Percentiles rank a stretch among this genome's conserved stretches.
Conservation (phyloP, 1,284 basidiomycete genomes). For the Austroboletus olivaceoglutinosus region DNA sequence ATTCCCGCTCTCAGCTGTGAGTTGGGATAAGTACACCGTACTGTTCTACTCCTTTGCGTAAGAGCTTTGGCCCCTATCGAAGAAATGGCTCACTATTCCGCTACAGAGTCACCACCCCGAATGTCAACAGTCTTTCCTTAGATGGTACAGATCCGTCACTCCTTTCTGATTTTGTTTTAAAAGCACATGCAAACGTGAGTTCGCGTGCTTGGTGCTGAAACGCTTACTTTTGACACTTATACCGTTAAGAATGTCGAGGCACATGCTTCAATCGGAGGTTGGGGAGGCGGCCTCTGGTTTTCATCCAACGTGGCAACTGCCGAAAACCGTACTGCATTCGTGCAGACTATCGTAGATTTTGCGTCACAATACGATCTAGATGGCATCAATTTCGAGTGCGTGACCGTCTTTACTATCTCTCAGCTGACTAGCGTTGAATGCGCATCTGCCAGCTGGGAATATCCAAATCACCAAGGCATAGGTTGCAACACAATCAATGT, state of each 20-base stretch:
- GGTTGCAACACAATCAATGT: slow-evolving; percentile 41
- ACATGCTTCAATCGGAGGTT: slow-evolving; percentile 78
- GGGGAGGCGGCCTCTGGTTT: slow-evolving; percentile 71
- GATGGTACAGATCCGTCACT: slow-evolving; percentile 31
- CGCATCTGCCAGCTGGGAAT: slow-evolving; percentile 40
- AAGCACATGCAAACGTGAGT: slow-evolving; percentile 44
- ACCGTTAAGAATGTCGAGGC: not conserved
- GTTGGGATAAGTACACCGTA: slow-evolving; percentile 49
- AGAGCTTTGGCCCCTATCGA: not conserved
- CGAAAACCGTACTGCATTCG: slow-evolving; percentile 61
- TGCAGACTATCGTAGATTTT: slow-evolving; percentile 59
- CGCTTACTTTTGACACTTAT: not conserved
- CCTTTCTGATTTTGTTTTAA: slow-evolving; percentile 50
- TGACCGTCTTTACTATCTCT: not conserved
- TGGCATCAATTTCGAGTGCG: slow-evolving; percentile 18
- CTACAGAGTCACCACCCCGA: slow-evolving; percentile 43
- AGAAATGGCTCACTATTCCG: not conserved
- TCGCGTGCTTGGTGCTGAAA: not conserved
- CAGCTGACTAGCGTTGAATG: not conserved
- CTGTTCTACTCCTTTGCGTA: slow-evolving; percentile 43
- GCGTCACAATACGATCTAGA: slow-evolving; percentile 48
- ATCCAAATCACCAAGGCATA: slow-evolving; percentile 39
- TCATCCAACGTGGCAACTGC: slow-evolving; percentile 62
- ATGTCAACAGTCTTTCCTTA: slow-evolving; percentile 40
- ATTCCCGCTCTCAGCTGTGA: slow-evolving; percentile 37